Conservation (phyloP, 306 rosid genomes). For the Citrullus colocynthis region DNA sequence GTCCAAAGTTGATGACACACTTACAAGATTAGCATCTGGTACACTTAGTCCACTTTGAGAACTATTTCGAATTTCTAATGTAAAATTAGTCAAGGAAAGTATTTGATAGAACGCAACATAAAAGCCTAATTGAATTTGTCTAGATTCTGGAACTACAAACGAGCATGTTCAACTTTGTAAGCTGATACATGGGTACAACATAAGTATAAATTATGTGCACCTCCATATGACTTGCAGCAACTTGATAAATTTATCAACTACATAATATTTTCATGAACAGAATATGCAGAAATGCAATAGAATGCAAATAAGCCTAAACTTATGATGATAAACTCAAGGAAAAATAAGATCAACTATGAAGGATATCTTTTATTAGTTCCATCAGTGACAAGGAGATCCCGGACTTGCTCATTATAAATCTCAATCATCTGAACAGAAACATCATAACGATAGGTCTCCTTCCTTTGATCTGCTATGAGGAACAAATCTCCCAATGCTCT, state of each 20-base stretch:
- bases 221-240: background rate
- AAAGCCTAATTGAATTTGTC: background rate
- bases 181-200: background rate
- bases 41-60: conserved; percentile 80
- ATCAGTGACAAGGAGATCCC: conserved; percentile 79
- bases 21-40: conserved; percentile 73
- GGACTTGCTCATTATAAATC: conserved; percentile 94
- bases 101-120: background rate
- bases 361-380: conserved; percentile 96
- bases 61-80: conserved; percentile 85
- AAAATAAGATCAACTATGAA: conserved; percentile 13
- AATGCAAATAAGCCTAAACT: background rate
- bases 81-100: conserved; percentile 35
- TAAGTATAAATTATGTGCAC: background rate
- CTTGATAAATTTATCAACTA: background rate
- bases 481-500: conserved; percentile 90
- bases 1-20: conserved; percentile 67
- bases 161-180: background rate
- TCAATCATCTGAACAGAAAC: conserved; percentile 96
- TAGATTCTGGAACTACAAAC: background rate
- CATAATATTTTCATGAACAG: background rate
- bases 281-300: background rate
- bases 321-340: background rate
- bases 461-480: conserved; percentile 64
- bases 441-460: conserved; percentile 59